A percentile compares a stretch with the other conserved stretches of the same genome.
Evolutionary conservation across 2,329 filamentous ascomycete species (phyloP).

Genomic region (Beauveria sp.): DNA sequence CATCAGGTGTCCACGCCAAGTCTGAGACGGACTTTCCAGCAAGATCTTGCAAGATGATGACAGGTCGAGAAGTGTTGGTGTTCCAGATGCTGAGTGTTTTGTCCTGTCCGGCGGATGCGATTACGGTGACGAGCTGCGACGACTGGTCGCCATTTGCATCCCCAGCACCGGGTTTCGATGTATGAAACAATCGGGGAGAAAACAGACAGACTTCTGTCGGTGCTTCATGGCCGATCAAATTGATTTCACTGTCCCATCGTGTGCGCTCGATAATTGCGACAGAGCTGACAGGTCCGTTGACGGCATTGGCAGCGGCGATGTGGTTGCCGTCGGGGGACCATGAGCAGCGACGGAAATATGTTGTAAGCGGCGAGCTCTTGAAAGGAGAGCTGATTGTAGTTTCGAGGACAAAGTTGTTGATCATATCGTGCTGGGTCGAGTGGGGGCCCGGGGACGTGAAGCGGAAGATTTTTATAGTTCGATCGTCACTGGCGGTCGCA

Average conservation of each 20-base stretch:
- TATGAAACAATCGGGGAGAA: constrained; percentile 81
- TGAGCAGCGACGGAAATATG: constrained; percentile 91
- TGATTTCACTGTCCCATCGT: constrained; percentile 93
- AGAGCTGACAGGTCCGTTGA: constrained; percentile 94
- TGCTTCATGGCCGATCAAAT: constrained; percentile 92
- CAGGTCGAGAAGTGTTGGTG: constrained; percentile 84
- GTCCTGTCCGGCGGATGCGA: constrained; percentile 93
- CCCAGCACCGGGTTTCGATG: constrained; percentile 53
- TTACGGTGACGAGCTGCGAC: constrained; percentile 70
- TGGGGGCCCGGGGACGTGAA: constrained; percentile 89
- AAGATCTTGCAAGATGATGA: constrained; percentile 84
- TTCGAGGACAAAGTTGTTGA: constrained; percentile 93
- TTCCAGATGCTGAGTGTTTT: constrained; percentile 98
- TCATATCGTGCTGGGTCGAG: constrained; percentile 87
- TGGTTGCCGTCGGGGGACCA: constrained; percentile 98
- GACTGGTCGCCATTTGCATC: constrained; percentile 35
- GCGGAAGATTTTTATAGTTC: constrained; percentile 92
- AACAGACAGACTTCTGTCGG: constrained; percentile 97
- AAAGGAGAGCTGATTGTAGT: constrained; percentile 87
- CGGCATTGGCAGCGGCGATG: constrained; percentile 92
- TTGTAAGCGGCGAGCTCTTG: constrained; percentile 84
- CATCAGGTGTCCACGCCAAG: constrained; percentile 88
- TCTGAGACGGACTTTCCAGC: constrained; percentile 90
- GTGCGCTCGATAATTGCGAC: constrained; percentile 92
- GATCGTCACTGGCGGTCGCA: constrained; percentile 93